Conservation (phyloP, 192 early-diverging fungal species). For the Entophlyctis luteolus region DNA sequence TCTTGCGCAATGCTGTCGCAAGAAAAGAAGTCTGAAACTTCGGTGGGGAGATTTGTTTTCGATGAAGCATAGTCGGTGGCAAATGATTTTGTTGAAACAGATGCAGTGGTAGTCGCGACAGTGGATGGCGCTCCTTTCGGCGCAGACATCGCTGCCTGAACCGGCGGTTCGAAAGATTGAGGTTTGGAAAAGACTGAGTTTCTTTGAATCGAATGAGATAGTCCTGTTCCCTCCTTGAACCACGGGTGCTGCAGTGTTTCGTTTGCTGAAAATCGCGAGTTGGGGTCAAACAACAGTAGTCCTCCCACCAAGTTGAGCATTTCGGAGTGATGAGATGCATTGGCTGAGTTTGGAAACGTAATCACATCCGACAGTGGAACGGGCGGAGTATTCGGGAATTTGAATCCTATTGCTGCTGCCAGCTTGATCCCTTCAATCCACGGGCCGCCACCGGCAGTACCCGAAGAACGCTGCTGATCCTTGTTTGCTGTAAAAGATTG, state of each 20-base stretch:
- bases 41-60: too few species aligned
- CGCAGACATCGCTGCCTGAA: not conserved
- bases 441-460: constrained; percentile 40
- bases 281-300: constrained; percentile 77
- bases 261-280: constrained; percentile 63
- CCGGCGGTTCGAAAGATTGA: not conserved
- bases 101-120: not conserved
- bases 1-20: too few species aligned
- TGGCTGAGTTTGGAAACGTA: constrained; percentile 14
- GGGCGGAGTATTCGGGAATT: constrained; percentile 41
- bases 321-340: constrained; percentile 23
- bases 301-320: constrained; percentile 62
- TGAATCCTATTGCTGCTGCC: constrained; percentile 50
- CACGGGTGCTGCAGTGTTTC: constrained; percentile 66
- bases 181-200: constrained; percentile 5
- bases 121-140: not conserved
- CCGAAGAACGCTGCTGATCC: not conserved
- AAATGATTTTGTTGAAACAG: not conserved
- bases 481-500: not conserved
- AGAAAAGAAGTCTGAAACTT: too few species aligned
- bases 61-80: not conserved
- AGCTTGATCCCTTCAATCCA: constrained; percentile 53
- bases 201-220: not conserved
- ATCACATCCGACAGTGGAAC: constrained; percentile 56
- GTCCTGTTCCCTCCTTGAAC: constrained; percentile 48